Evolutionary conservation across 805 yeast genomes (phyloP).

Genomic region (Monosporozyma unispora): DNA sequence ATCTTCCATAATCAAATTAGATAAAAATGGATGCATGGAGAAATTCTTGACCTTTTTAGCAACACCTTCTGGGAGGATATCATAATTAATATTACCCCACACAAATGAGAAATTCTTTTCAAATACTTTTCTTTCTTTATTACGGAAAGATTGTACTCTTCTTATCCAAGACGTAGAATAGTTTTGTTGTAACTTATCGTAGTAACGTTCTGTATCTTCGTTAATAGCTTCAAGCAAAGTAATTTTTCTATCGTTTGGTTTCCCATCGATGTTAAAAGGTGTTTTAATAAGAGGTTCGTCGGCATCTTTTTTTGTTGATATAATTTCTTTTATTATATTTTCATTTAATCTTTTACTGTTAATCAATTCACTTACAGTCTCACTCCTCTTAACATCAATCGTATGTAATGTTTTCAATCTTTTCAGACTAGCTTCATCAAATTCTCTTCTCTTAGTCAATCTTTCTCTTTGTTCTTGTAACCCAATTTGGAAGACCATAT

Average conservation of each 20-base stretch:
- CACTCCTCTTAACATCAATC: background rate
- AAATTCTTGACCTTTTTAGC: conserved; percentile 41
- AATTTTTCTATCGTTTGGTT: background rate
- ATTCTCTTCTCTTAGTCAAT: conserved; percentile 38
- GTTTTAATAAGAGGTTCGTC: conserved; percentile 2
- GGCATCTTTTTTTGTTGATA: background rate
- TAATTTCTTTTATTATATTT: background rate
- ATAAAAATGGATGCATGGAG: conserved; percentile 42
- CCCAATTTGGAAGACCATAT: conserved; percentile 58
- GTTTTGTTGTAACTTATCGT: conserved; percentile 34
- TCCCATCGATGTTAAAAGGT: conserved; percentile 7
- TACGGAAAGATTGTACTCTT: conserved; percentile 43
- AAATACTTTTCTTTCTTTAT: conserved; percentile 34
- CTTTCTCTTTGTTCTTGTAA: conserved; percentile 55
- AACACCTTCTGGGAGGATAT: conserved; percentile 32
- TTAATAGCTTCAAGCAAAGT: conserved; percentile 5
- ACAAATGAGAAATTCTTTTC: conserved; percentile 33
- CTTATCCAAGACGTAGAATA: conserved; percentile 64
- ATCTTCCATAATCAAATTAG: conserved; percentile 42
- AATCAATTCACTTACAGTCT: conserved; percentile 6
- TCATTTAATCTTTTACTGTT: conserved; percentile 2
- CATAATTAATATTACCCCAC: conserved; percentile 33
- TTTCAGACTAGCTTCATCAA: conserved; percentile 25
- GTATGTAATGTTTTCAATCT: conserved; percentile 4
- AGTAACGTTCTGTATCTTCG: conserved; percentile 11